Evolutionary conservation across 495 filamentous ascomycete genomes (phyloP).

Genomic region (Amorphotheca resinae): DNA sequence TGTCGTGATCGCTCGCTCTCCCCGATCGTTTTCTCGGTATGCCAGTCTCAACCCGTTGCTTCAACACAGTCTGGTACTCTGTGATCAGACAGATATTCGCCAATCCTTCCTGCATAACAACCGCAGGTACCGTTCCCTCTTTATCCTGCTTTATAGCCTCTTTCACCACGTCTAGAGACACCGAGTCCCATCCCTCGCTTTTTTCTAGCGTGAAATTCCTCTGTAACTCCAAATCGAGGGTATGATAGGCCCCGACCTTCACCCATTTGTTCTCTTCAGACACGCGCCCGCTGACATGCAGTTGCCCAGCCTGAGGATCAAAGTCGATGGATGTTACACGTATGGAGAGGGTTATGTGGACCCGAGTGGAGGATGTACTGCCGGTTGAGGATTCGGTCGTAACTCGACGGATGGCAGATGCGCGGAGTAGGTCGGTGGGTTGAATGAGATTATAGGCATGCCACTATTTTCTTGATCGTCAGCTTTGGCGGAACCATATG

Average conservation of each 20-base stretch:
- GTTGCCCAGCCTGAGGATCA: slow-evolving; percentile 67
- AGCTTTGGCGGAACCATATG: background rate
- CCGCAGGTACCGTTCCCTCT: slow-evolving; percentile 68
- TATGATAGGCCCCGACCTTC: slow-evolving; percentile 76
- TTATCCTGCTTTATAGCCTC: slow-evolving; percentile 69
- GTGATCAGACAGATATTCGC: slow-evolving; percentile 92
- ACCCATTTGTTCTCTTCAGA: slow-evolving; percentile 74
- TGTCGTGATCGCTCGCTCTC: slow-evolving; percentile 50
- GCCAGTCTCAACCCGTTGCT: slow-evolving; percentile 72
- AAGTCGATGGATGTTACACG: slow-evolving; percentile 78
- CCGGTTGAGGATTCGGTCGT: slow-evolving; percentile 59
- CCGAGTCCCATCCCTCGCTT: slow-evolving; percentile 76
- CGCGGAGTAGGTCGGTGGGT: slow-evolving; percentile 63
- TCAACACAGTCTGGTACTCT: slow-evolving; percentile 76
- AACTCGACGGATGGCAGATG: slow-evolving; percentile 73
- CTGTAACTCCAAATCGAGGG: slow-evolving; percentile 78
- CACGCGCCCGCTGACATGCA: slow-evolving; percentile 78
- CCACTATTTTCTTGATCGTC: slow-evolving; percentile 45
- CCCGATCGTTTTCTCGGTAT: slow-evolving; percentile 67
- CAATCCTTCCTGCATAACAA: slow-evolving; percentile 88
- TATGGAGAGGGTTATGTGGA: slow-evolving; percentile 70
- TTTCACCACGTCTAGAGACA: slow-evolving; percentile 63
- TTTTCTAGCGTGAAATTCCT: slow-evolving; percentile 80
- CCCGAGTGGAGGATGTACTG: slow-evolving; percentile 57
- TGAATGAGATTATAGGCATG: slow-evolving; percentile 92